Evolutionary conservation across 257 asterid species (phyloP), one percentile per base, ranked within the genome.

Genomic region (Eustoma russellianum): DNA sequence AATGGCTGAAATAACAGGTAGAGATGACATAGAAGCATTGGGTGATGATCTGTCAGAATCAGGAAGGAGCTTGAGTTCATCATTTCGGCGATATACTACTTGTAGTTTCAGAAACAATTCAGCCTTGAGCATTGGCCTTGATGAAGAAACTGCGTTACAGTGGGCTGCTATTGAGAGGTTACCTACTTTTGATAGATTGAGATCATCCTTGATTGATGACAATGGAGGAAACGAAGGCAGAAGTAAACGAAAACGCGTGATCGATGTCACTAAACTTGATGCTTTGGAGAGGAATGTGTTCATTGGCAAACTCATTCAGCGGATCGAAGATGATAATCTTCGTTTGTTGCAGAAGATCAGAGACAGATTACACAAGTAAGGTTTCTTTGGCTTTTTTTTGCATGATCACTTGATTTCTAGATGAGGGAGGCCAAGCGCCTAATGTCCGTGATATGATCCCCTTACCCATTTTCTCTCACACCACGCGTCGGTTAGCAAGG

Each of bases 131-230:
- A 12, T 5, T 16, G 28, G 43, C 43, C 43, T 16, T 51, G 75
- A 73, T 24, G 77, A 71, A 41, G 79, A 71, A 54, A 17, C 52
- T 47, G 43, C 57, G 12, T 9, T 62, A 28, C 67, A 74, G 45
- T 78, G 85, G 85, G 81, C 74, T 53, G 81, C 66, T 50, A 72
- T 78, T 9, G 77, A 78, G 48, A 61, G 79, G 19, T 53, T 75
- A 57, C 79, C 81, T 5, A 74, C 79, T 13, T 43, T 43, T 38
- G 70, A 71, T 1, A 17, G 81, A 54, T 30, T 74, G 14, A 66
- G 67, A 28, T 46, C 64, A 10, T 71, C 74, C 12, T 24, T 74
- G 63, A 62, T 71, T 17, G 66, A 66, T 33, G 70, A 16, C 5
- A 40, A 2, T 34, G 35, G 48, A 7, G 68, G 47, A 48, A 24